phyloP scores from a whole-genome alignment of 2,329 filamentous ascomycete species.

The Trichophyton benhamiae region DNA sequence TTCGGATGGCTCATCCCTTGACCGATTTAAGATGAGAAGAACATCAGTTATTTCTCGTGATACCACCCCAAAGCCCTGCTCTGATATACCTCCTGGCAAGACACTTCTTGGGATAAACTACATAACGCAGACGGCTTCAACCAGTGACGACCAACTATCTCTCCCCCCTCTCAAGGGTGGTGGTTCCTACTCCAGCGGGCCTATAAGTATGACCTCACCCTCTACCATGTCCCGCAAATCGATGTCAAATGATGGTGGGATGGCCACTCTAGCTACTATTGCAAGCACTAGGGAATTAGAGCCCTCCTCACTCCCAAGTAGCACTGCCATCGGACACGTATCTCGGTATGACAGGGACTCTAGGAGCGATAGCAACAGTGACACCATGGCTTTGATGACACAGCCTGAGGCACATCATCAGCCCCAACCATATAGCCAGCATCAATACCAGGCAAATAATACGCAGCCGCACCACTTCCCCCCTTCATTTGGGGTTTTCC shows the following conservation, averaged over 20 bases:
- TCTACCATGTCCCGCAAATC: constrained; percentile 5
- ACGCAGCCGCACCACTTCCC: not conserved
- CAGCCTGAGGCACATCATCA: constrained; percentile 2
- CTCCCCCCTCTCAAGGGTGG: constrained; percentile 12
- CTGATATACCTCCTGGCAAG: constrained; percentile 6
- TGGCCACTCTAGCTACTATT: constrained; percentile 7
- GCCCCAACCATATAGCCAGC: not conserved
- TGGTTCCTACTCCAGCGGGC: not conserved
- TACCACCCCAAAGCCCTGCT: not conserved
- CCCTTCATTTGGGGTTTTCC: not conserved
- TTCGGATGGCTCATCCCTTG: not conserved
- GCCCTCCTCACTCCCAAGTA: not conserved
- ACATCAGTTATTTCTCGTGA: not conserved
- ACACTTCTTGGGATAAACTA: constrained; percentile 13
- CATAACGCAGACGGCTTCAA: constrained; percentile 13
- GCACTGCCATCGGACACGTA: not conserved
- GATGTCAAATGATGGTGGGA: constrained; percentile 5
- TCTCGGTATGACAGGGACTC: constrained; percentile 4
- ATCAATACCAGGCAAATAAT: not conserved
- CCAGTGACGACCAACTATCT: constrained; percentile 9
- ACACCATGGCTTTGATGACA: constrained; percentile 2
- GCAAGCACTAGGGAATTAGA: constrained; percentile 3
- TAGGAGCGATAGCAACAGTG: constrained; percentile 8
- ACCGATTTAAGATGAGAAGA: constrained; percentile 6
- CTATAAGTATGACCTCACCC: not conserved